Evolutionary conservation across 805 yeast genomes (phyloP).

Genomic region (Candida vartiovaarae): DNA sequence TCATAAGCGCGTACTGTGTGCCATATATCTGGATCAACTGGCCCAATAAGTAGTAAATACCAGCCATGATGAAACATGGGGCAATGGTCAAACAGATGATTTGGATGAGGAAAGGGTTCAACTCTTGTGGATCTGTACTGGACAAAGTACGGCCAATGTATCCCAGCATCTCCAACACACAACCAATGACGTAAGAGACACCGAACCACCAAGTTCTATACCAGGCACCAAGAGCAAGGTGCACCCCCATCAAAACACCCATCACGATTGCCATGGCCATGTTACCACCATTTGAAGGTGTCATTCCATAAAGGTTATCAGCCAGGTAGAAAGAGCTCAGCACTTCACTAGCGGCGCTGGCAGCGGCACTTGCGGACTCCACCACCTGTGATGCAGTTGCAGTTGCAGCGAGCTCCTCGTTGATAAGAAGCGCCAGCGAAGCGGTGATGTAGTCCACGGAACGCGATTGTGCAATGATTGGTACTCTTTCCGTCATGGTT

Average conservation of each 20-base stretch:
- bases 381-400: conserved; percentile 5
- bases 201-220: conserved; percentile 63
- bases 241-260: conserved; percentile 38
- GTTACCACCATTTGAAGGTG: conserved; percentile 54
- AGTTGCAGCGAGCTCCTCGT: conserved; percentile 11
- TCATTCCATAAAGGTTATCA: conserved; percentile 30
- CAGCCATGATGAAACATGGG: conserved; percentile 83
- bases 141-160: conserved; percentile 54
- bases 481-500: conserved; percentile 11
- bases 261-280: conserved; percentile 48
- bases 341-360: conserved; percentile 8
- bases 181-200: conserved; percentile 46
- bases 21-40: conserved; percentile 61
- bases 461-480: conserved; percentile 13
- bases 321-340: conserved; percentile 6
- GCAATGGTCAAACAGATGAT: conserved; percentile 65
- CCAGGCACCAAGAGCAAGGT: conserved; percentile 35
- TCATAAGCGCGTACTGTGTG: conserved; percentile 38
- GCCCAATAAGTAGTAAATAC: conserved; percentile 65
- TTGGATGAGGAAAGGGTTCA: conserved; percentile 50
- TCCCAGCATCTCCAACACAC: conserved; percentile 58
- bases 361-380: conserved; percentile 7
- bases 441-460: conserved; percentile 14
- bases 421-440: conserved; percentile 10
- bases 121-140: conserved; percentile 27